Conservation (phyloP, 805 yeast species). For the Scheffersomyces amazonensis region DNA sequence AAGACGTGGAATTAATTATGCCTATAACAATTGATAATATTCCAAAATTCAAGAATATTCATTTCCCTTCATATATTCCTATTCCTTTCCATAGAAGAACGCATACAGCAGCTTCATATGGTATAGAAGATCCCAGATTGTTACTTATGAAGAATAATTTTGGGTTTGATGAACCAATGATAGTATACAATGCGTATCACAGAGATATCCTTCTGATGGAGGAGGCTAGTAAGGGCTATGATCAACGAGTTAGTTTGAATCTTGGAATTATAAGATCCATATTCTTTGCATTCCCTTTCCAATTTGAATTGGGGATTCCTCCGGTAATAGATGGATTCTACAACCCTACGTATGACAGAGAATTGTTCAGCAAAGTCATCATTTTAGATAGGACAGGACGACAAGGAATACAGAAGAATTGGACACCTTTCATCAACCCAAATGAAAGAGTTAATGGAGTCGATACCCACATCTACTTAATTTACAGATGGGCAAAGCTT, state of each 20-base stretch:
- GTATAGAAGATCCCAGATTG: conserved; percentile 27
- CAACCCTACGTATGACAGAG: conserved; percentile 10
- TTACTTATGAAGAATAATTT: conserved; percentile 16
- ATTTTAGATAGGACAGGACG: conserved; percentile 7
- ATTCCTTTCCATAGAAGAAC: conserved; percentile 10
- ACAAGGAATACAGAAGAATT: conserved; percentile 26
- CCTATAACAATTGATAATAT: conserved; percentile 9
- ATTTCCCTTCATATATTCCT: conserved; percentile 11
- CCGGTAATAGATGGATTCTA: conserved; percentile 19
- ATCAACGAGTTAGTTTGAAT: not conserved
- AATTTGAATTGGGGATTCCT: conserved; percentile 26
- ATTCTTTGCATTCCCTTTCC: conserved; percentile 31
- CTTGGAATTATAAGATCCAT: conserved; percentile 19
- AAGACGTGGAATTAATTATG: conserved; percentile 18
- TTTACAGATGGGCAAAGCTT: conserved; percentile 31
- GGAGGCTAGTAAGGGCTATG: conserved; percentile 2
- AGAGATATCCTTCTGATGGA: conserved; percentile 10
- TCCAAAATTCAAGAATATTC: conserved; percentile 3
- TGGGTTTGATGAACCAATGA: conserved; percentile 16
- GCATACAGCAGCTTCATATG: conserved; percentile 10
- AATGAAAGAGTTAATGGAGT: conserved; percentile 17
- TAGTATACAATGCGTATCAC: conserved; percentile 8
- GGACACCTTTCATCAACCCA: conserved; percentile 38
- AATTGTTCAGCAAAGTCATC: conserved; percentile 15
- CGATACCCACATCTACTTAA: conserved; percentile 27